Base-by-base conservation (phyloP, 129 eudicot species). In the Flaveria ramosissima region DNA sequence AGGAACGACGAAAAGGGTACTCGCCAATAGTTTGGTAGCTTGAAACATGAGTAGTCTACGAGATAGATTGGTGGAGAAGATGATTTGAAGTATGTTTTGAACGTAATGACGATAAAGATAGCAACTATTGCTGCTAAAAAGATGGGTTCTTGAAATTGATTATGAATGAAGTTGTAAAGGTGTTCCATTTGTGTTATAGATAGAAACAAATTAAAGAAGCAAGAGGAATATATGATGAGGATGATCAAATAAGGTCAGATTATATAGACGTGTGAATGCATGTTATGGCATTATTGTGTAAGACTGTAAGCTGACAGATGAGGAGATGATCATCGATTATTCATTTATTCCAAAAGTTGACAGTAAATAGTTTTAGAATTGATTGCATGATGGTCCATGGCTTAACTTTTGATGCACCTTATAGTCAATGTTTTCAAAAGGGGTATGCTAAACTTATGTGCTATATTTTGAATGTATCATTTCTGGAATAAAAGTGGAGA, bases 41-140 rank as follows among this genome's bases (percentile, higher is more conserved):
- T 87, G 13, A 85, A 62, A 76, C 97, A 92, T 2, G 96, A 87
- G 77, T 87, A 89, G 51, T 92, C 92, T 8, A 92, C 89, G 0
- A 92, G 84, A 76, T 87, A 89, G 32, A 89, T 75, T 19, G 21
- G 4, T 10, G 88, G 79, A 16, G 84, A 74, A 20, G 87, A 47
- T 2, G 66, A 83, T 39, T 68, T 47, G 17, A 74, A 17, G 78
- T 41, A 77, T 13, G 61, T 24, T 66, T 73, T 71, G 2, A 68
- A 24, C 45, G 68, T 6, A 27, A 81, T 7, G 2, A 74, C 45
- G 1, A 83, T 26, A 45, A 83, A 10, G 41, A 46, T 13, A 30
- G 53, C 73, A 13, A 71, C 17, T 1, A 86, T 14, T 47, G 52
- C 11, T 79, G 41, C 41, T 36, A 83, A 83, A 71, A 80, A 77